Evolutionary conservation across 139 green algal species (phyloP).

Genomic region (Micractinium conductrix): DNA sequence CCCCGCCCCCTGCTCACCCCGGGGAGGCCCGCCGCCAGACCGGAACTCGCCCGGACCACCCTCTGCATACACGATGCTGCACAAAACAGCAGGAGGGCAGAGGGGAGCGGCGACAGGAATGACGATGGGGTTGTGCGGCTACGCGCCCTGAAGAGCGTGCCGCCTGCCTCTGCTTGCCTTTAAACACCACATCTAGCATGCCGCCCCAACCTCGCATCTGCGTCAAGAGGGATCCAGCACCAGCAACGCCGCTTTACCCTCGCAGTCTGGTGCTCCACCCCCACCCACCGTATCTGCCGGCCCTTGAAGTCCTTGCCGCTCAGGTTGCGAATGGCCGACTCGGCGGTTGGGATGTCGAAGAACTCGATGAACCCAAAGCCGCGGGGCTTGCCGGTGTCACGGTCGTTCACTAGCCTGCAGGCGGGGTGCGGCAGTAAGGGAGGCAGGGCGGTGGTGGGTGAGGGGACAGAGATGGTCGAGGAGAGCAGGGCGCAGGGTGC

Average conservation of each 20-base stretch:
- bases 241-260: too few relatives aligned
- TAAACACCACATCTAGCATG: background rate
- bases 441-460: background rate
- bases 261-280: too few relatives aligned
- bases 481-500: background rate
- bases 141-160: too few relatives aligned
- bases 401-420: constrained; percentile 88
- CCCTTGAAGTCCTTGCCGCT: constrained; percentile 74
- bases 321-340: constrained; percentile 89
- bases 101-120: background rate
- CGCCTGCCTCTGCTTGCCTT: too few relatives aligned
- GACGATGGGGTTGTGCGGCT: background rate
- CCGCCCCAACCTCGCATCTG: background rate
- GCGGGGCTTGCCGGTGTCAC: constrained; percentile 93
- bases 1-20: background rate
- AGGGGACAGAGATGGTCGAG: background rate
- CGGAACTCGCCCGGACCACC: constrained; percentile 29
- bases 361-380: constrained; percentile 97
- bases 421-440: background rate
- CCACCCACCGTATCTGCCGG: constrained; percentile 52
- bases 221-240: too few relatives aligned
- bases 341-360: constrained; percentile 86
- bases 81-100: background rate
- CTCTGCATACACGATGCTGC: constrained; percentile 72
- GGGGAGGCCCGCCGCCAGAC: background rate